These are phyloP conservation scores for Boletus fagicola DNA, from an alignment of 768 basidiomycete species.

Conservation along the genomic window DNA sequence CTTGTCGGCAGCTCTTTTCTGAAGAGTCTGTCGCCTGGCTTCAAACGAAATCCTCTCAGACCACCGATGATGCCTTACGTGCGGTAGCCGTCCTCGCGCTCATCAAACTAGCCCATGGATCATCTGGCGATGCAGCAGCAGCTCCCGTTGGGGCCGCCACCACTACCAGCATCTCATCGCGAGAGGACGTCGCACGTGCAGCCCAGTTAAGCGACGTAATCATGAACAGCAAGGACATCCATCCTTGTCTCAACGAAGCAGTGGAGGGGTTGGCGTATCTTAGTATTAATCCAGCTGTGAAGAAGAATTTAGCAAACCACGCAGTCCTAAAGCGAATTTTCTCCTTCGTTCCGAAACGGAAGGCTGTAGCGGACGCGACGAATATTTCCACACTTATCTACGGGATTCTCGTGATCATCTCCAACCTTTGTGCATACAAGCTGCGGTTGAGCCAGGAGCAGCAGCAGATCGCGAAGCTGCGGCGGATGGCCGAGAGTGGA, in stretches of 20 bases:
- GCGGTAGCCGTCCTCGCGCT: constrained; percentile 71
- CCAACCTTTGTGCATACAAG: constrained; percentile 70
- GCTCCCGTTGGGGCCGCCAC: constrained; percentile 14
- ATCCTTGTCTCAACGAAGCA: constrained; percentile 53
- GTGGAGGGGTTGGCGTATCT: constrained; percentile 88
- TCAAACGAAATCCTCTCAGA: constrained; percentile 50
- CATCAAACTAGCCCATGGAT: constrained; percentile 71
- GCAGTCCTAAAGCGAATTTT: constrained; percentile 58
- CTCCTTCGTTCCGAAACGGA: constrained; percentile 53
- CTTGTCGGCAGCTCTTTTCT: constrained; percentile 61
- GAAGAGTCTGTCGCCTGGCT: constrained; percentile 66
- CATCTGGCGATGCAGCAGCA: constrained; percentile 39
- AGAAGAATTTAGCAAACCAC: constrained; percentile 59
- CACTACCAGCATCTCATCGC: constrained; percentile 4
- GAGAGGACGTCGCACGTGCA: constrained; percentile 47
- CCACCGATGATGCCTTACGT: constrained; percentile 45
- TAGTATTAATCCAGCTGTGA: constrained; percentile 58
- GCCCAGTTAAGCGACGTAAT: constrained; percentile 58
- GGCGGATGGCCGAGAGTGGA: constrained; percentile 61
- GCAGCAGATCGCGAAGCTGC: constrained; percentile 75
- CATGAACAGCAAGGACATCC: constrained; percentile 36
- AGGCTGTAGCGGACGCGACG: constrained; percentile 30
- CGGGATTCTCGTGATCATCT: constrained; percentile 72
- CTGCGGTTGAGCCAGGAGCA: constrained; percentile 78
- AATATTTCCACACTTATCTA: constrained; percentile 61